Base-by-base conservation (phyloP, 2,329 filamentous ascomycete species). In the Dactylonectria macrodidyma region DNA sequence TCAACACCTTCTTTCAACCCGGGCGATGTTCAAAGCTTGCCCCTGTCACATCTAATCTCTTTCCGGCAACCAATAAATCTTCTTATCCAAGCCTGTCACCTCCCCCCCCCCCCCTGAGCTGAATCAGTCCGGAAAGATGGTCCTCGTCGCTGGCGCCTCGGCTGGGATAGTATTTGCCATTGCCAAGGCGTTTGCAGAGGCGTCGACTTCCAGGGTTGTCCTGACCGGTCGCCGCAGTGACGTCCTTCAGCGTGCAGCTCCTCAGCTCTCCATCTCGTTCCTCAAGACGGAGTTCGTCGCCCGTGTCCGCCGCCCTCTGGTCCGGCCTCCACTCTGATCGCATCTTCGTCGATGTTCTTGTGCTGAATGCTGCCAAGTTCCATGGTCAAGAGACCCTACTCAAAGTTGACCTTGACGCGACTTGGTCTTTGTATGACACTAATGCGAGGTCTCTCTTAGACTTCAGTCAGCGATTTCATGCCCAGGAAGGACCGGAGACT, bases 331-430 rank as follows among this genome's bases (percentile, higher is more conserved):
- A 16, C 51, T 16, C 51, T 16, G 51, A 54, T n/a, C 26, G 51
- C 26, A 54, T 54, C 51, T 19, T 33, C 26, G 51, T 44, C 38
- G 38, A 44, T n/a, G 38, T 44, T n/a, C 38, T 44, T 14, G 26
- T 54, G 10, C 51, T 54, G 16, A 54, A 36, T 36, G 51, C 51
- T 34, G 51, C 51, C 11, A 54, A 54, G n/a, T 54, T 54, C n/a
- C 7, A n/a, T 7, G 34, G n/a, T 9, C 51, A 24, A 14, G 6
- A 54, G 26, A 12, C 51, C 34, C 24, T 54, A 8, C 24, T 34
- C n/a, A 16, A 24, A 24, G 24, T 12, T 33, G 30, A 54, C 10
- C 24, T 54, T 14, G 26, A 54, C 16, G 30, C 2, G 5, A 11
- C 30, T n/a, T 54, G 51, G 51, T 24, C 51, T 33, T 10, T 30